phyloP scores from a whole-genome alignment of 176 grass and related monocot species.

The Oropetium thomaeum region DNA sequence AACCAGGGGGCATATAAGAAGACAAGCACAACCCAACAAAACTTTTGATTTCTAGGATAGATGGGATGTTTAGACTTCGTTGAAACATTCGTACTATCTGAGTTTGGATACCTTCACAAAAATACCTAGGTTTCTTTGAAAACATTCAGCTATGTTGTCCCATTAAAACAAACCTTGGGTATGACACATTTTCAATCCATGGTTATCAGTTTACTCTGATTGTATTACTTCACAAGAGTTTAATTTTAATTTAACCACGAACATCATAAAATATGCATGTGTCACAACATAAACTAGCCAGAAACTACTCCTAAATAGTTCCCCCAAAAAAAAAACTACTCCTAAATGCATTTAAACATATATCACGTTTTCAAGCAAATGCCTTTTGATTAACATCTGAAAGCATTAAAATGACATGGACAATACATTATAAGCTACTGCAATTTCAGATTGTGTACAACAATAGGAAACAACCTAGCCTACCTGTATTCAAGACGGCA shows the following conservation, averaged over 20 bases:
- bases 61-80: not conserved
- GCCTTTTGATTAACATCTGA: not conserved
- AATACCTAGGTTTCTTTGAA: not conserved
- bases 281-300: not conserved
- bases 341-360: not conserved
- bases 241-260: not conserved
- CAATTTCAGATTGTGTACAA: conserved; percentile 5
- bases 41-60: conserved; percentile 14
- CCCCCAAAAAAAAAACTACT: no score
- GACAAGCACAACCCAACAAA: not conserved
- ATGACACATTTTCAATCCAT: not conserved
- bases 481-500: conserved; percentile 15
- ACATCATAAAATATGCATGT: not conserved
- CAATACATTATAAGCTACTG: conserved; percentile 6
- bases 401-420: not conserved
- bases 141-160: not conserved
- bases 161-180: not conserved
- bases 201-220: not conserved
- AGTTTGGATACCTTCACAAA: not conserved
- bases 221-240: not conserved
- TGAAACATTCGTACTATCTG: not conserved
- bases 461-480: conserved; percentile 7
- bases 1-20: conserved; percentile 21
- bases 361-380: conserved; percentile 4
- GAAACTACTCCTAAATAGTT: conserved; percentile 9